phyloP scores from a whole-genome alignment of 2,329 filamentous ascomycete species.

The Xylaria sp. region DNA sequence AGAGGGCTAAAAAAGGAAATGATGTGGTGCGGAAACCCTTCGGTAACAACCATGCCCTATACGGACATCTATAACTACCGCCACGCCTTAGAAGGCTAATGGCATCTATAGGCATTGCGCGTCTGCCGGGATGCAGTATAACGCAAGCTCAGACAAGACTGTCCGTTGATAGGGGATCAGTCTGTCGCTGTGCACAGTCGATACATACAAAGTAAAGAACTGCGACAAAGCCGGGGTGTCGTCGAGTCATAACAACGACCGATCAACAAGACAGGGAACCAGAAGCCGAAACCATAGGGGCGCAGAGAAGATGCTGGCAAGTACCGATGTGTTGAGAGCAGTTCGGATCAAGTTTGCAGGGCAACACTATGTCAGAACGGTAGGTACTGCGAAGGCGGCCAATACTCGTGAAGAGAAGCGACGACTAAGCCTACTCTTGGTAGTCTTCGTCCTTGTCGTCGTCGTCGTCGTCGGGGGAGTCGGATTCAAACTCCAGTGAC shows the following conservation, averaged over 20 bases:
- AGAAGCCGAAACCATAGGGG: neutral
- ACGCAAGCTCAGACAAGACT: neutral
- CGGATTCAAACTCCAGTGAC: too few relatives aligned
- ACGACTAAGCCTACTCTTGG: too few relatives aligned
- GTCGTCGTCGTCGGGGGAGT: too few relatives aligned
- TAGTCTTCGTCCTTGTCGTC: too few relatives aligned
- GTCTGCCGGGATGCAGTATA: neutral
- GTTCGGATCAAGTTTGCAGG: neutral
- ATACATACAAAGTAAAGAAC: neutral
- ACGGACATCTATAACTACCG: neutral
- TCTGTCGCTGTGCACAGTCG: neutral
- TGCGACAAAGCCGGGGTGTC: neutral
- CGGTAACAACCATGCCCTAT: neutral
- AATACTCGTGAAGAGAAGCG: too few relatives aligned
- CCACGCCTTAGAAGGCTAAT: neutral
- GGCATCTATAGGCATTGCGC: neutral
- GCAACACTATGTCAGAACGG: neutral
- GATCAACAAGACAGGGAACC: neutral
- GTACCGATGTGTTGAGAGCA: neutral
- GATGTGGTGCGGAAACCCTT: neutral
- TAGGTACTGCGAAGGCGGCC: neutral
- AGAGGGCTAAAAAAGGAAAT: too few relatives aligned
- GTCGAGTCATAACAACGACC: neutral
- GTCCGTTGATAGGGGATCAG: neutral
- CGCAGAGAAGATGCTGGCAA: neutral